Conservation (phyloP, 148 eudicot species). For the Vaccinium darrowii region DNA sequence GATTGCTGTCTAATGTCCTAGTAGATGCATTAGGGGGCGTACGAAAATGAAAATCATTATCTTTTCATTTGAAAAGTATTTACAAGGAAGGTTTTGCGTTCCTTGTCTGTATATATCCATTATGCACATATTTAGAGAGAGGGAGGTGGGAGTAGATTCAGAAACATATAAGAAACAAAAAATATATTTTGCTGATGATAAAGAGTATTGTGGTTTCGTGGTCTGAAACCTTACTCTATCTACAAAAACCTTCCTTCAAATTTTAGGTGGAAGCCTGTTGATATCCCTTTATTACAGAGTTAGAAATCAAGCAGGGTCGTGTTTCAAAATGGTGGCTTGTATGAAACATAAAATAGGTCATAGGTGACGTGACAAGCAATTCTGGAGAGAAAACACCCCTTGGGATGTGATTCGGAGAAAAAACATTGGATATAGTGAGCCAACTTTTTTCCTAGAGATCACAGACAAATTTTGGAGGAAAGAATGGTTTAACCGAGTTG, state of each 20-base stretch:
- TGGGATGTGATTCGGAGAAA: neutral
- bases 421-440: neutral
- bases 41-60: neutral
- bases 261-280: neutral
- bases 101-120: neutral
- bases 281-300: neutral
- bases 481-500: neutral
- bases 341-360: neutral
- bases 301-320: neutral
- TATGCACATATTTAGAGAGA: neutral
- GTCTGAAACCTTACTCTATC: neutral
- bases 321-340: too few relatives aligned
- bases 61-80: neutral
- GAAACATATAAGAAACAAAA: neutral
- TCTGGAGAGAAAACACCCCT: neutral
- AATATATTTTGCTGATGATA: neutral
- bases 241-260: neutral
- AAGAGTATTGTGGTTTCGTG: neutral
- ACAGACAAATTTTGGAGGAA: neutral
- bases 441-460: neutral
- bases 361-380: neutral
- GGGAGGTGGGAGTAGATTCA: neutral
- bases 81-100: neutral
- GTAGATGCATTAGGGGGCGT: neutral
- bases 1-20: neutral